Conservation (phyloP, 768 basidiomycete species). For the Tricholoma saponaceum region DNA sequence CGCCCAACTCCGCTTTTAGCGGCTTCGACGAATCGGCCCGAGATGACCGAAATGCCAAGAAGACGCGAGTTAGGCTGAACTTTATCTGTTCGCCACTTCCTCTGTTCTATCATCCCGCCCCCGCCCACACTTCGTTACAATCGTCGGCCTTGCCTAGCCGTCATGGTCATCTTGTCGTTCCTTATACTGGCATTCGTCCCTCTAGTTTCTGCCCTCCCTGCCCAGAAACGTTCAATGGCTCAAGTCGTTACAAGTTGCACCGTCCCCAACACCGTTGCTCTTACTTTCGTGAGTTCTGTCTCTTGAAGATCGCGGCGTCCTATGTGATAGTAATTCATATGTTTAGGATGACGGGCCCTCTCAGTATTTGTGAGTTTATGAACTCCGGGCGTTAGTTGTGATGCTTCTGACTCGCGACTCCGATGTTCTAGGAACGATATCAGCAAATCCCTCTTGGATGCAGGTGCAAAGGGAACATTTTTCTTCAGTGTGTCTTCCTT, state of each 20-base stretch:
- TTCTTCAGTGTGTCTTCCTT: constrained; percentile 12
- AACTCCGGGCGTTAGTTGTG: neutral
- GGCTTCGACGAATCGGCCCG: too few relatives aligned
- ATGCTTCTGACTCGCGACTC: neutral
- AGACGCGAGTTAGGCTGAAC: too few relatives aligned
- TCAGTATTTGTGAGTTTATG: constrained; percentile 25
- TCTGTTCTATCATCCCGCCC: neutral
- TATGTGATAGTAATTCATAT: too few relatives aligned
- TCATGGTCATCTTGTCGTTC: neutral
- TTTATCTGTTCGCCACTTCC: neutral
- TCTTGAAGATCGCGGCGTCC: neutral
- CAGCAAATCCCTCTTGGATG: constrained; percentile 17
- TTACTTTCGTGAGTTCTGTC: constrained; percentile 34
- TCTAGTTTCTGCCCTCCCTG: constrained; percentile 9
- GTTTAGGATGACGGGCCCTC: constrained; percentile 41
- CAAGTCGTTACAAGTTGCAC: constrained; percentile 32
- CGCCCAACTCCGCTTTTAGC: too few relatives aligned
- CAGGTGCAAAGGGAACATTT: constrained; percentile 25
- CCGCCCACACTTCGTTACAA: too few relatives aligned
- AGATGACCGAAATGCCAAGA: too few relatives aligned
- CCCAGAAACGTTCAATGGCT: constrained; percentile 9
- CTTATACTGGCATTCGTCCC: constrained; percentile 9
- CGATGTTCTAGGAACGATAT: constrained; percentile 29
- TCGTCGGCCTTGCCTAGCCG: too few relatives aligned
- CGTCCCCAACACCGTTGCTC: constrained; percentile 33